Evolutionary conservation across 2,329 filamentous ascomycete species (phyloP).

Genomic region (Teratosphaeria pseudoeucalypti): DNA sequence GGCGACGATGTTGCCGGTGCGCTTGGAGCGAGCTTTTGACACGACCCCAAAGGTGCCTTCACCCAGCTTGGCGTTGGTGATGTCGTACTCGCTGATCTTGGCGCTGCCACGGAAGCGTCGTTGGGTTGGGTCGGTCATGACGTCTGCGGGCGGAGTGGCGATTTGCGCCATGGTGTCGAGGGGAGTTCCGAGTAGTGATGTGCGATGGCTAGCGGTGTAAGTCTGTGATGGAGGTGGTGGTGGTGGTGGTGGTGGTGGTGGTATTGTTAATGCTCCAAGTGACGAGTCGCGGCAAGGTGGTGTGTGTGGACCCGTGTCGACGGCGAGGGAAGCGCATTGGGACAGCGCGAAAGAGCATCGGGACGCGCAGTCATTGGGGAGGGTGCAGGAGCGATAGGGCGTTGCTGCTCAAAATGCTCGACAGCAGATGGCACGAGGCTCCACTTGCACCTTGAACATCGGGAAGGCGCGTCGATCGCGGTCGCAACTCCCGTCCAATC

Average conservation of each 20-base stretch:
- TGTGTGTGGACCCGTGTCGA: neutral
- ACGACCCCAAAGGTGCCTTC: constrained; percentile 97
- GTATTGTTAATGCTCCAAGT: neutral
- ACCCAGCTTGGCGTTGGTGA: constrained; percentile 67
- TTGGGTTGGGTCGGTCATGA: constrained; percentile 37
- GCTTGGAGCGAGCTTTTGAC: constrained; percentile 72
- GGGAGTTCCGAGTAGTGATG: neutral
- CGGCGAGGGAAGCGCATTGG: neutral
- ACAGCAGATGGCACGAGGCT: neutral
- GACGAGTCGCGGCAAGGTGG: neutral
- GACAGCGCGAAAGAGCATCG: neutral
- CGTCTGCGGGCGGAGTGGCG: constrained; percentile 21
- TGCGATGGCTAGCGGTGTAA: neutral
- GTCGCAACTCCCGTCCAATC: neutral
- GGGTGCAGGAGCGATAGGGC: too few relatives aligned
- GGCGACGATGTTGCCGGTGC: constrained; percentile 65
- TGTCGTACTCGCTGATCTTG: constrained; percentile 67
- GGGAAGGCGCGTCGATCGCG: neutral
- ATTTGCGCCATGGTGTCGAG: constrained; percentile 40
- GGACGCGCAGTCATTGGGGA: neutral
- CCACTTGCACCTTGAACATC: neutral
- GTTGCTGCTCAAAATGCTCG: neutral
- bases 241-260: neutral
- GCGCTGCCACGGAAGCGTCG: constrained; percentile 73
- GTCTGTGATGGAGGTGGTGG: neutral